Evolutionary conservation across 495 filamentous ascomycete genomes (phyloP).

Genomic region (Penicillium paxilli): DNA sequence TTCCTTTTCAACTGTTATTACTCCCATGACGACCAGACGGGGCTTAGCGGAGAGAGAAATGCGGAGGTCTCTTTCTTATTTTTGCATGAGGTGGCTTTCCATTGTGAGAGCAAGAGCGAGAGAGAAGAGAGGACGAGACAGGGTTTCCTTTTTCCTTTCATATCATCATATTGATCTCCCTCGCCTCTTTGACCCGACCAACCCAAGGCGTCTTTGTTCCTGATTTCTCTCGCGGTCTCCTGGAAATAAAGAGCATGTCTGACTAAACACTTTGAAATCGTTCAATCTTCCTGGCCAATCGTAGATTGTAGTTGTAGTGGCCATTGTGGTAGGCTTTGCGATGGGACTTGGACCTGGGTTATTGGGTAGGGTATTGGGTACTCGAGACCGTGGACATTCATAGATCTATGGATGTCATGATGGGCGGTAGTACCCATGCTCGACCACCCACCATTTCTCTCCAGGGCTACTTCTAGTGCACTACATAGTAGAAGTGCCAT

Average conservation of each 20-base stretch:
- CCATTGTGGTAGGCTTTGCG: too few species aligned
- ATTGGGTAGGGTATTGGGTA: too few species aligned
- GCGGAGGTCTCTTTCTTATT: conserved; percentile 6
- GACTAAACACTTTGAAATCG: conserved; percentile 29
- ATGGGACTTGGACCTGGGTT: too few species aligned
- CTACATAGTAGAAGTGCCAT: too few species aligned
- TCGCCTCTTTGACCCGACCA: conserved; percentile 30
- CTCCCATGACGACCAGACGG: conserved; percentile 30
- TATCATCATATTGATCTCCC: conserved; percentile 26
- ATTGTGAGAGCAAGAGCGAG: conserved; percentile 25
- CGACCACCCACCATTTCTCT: too few species aligned
- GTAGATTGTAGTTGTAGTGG: conserved; percentile 2
- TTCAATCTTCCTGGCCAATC: conserved; percentile 15
- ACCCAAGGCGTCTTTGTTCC: conserved; percentile 34
- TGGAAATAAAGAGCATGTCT: conserved; percentile 42
- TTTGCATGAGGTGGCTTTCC: conserved; percentile 30
- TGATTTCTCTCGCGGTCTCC: conserved; percentile 37
- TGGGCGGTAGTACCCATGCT: too few species aligned
- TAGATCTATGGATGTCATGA: background rate
- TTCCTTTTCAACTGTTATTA: conserved; percentile 14
- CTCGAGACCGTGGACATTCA: too few species aligned
- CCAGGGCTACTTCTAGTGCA: too few species aligned
- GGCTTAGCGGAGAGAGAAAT: conserved; percentile 30
- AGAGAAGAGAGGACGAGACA: conserved; percentile 31
- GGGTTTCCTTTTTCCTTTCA: conserved; percentile 22